Evolutionary conservation across 2,329 filamentous ascomycete species (phyloP), one percentile per base, ranked within the genome.

Genomic region (Penicillium digitatum): DNA sequence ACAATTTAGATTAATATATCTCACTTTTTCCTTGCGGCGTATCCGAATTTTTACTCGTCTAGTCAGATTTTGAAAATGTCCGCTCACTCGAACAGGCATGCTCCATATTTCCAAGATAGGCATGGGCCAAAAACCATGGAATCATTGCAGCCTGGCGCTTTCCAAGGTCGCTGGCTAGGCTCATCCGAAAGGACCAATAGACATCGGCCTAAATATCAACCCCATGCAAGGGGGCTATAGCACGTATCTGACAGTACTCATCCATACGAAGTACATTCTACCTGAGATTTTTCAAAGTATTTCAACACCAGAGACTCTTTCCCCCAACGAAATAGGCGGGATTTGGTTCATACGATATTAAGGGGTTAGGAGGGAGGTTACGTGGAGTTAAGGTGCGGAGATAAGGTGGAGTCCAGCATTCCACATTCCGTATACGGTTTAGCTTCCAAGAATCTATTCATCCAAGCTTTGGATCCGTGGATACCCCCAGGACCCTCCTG

Each of bases 321-420:
- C 47, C 27, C 47, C 69, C 76, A 64, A 63, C 66, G 38, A 60
- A 32, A 34, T 42, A 1, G 12, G 24, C 35, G 32, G 24, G 9
- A 48, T 37, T 27, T 27, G 31, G 31, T 37, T 31, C 42, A 9
- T 18, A 31, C 16, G 18, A 32, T 11, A 20, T 18, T 29, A 20
- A 31, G 18, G 24, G 16, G n/a, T 18, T 9, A 20, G 1, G 18
- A 38, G 18, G 2, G 7, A 20, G 7, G 27, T 29, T 29, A 29
- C 32, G 8, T 18, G 16, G 38, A 24, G 4, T 26, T 42, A n/a
- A 2, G 18, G 27, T 6, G 8, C 20, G 45, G 45, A 37, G 45
- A 47, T 47, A 37, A 35, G 45, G 32, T 32, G 10, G 35, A n/a
- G 14, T 16, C 12, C 6, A 27, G 6, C 24, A 26, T 8, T 8